These are phyloP conservation scores for Hypoxylon sp. DNA, from an alignment of 2,329 filamentous ascomycete genomes.

Conservation along the genomic window DNA sequence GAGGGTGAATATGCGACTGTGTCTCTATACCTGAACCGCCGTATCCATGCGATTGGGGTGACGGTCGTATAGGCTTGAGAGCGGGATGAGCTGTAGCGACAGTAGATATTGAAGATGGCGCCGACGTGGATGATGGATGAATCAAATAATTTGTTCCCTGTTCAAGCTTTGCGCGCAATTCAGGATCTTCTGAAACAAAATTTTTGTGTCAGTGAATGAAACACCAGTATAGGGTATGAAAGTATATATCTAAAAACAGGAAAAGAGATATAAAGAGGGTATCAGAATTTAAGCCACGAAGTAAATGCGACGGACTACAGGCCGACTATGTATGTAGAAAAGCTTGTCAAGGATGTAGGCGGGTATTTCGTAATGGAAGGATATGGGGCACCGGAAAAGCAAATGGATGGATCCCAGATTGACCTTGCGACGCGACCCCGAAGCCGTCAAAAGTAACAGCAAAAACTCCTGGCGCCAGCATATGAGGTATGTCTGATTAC, in stretches of 20 bases:
- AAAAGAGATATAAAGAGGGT: conserved; percentile 36
- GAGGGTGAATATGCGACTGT: conserved; percentile 50
- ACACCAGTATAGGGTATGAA: conserved; percentile 6
- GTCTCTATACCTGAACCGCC: conserved; percentile 44
- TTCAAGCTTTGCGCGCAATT: conserved; percentile 46
- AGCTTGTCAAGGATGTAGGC: conserved; percentile 44
- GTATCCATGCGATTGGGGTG: conserved; percentile 51
- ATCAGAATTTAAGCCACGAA: conserved; percentile 33
- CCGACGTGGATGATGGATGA: conserved; percentile 41
- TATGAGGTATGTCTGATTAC: conserved; percentile 55
- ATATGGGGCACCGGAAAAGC: conserved; percentile 45
- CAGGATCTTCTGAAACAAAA: conserved; percentile 42
- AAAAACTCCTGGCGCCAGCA: conserved; percentile 51
- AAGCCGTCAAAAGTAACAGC: conserved; percentile 50
- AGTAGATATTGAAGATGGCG: conserved; percentile 34
- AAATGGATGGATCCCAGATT: conserved; percentile 47
- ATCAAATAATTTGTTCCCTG: conserved; percentile 43
- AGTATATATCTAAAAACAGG: conserved; percentile 33
- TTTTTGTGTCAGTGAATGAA: conserved; percentile 44
- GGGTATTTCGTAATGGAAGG: conserved; percentile 50
- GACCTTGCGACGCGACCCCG: conserved; percentile 51
- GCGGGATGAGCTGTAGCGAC: conserved; percentile 41
- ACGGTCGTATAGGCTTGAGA: conserved; percentile 44
- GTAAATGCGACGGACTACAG: conserved; percentile 35
- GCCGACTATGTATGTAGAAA: conserved; percentile 41